Percentiles rank a stretch among this genome's conserved stretches.
Conservation (phyloP, 345 rosid genomes). For the Syzygium grande region DNA sequence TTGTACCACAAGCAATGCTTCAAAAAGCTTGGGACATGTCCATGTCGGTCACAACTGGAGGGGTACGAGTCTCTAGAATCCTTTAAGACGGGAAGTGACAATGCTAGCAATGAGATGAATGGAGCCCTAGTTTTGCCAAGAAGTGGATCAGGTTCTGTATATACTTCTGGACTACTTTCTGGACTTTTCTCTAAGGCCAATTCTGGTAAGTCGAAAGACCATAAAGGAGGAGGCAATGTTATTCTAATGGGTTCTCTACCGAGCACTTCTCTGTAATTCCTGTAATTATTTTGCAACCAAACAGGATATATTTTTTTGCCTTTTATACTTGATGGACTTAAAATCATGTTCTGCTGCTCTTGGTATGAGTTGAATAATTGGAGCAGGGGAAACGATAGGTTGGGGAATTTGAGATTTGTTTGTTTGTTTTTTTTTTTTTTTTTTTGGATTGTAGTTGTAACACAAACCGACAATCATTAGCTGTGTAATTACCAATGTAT, state of each 20-base stretch:
- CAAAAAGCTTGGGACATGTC: constrained; percentile 47
- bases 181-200: constrained; percentile 55
- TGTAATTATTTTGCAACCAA: neutral
- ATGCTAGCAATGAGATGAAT: constrained; percentile 12
- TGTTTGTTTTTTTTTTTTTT: neutral
- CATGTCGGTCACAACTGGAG: constrained; percentile 48
- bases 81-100: constrained; percentile 8
- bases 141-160: constrained; percentile 34
- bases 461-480: neutral
- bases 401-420: neutral
- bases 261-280: constrained; percentile 35
- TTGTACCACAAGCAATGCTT: constrained; percentile 78
- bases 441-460: neutral
- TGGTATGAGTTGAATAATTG: constrained; percentile 1
- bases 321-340: neutral
- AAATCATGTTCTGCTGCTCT: neutral
- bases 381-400: neutral
- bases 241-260: constrained; percentile 80
- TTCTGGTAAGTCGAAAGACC: constrained; percentile 16
- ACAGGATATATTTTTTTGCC: neutral
- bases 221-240: constrained; percentile 37
- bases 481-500: neutral
- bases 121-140: constrained; percentile 24
- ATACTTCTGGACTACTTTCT: constrained; percentile 43
- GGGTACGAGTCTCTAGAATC: constrained; percentile 7